A percentile compares a stretch with the other conserved stretches of the same genome.
Evolutionary conservation across 2,329 filamentous ascomycete genomes (phyloP).

Genomic region (Bipolaris sorokiniana): DNA sequence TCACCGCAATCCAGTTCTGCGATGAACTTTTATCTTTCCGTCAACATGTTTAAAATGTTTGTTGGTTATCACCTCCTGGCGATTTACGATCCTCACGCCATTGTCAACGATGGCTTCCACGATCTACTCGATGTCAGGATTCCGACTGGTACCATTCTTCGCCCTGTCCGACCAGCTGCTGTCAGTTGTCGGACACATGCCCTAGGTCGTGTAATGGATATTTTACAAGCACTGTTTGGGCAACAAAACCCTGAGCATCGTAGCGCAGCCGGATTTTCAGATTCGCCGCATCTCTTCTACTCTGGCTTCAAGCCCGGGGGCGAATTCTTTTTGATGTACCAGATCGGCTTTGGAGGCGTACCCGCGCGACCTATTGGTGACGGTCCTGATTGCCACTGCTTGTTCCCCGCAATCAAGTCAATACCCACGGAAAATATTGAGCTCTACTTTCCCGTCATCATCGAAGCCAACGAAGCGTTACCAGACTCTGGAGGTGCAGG

Average conservation of each 20-base stretch:
- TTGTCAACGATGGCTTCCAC: constrained; percentile 60
- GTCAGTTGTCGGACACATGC: constrained; percentile 58
- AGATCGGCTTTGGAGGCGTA: constrained; percentile 59
- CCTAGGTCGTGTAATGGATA: constrained; percentile 56
- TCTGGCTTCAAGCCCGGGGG: constrained; percentile 57
- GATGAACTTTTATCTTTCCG: constrained; percentile 58
- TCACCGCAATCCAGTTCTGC: constrained; percentile 55
- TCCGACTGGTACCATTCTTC: constrained; percentile 54
- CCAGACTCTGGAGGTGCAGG: constrained; percentile 58
- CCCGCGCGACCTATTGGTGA: constrained; percentile 57
- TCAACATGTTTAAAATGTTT: constrained; percentile 61
- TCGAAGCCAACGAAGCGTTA: constrained; percentile 57
- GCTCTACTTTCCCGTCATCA: constrained; percentile 56
- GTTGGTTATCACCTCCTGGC: constrained; percentile 58
- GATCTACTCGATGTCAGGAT: constrained; percentile 57
- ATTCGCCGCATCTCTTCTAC: constrained; percentile 60
- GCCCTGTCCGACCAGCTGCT: constrained; percentile 56
- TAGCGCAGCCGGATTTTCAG: constrained; percentile 58
- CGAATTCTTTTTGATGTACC: constrained; percentile 58
- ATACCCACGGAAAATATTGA: constrained; percentile 59
- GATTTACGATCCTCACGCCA: constrained; percentile 55
- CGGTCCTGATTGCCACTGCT: constrained; percentile 58
- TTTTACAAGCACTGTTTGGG: constrained; percentile 59
- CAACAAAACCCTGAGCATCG: constrained; percentile 55
- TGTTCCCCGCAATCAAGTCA: constrained; percentile 59